A percentile compares a stretch with the other conserved stretches of the same genome.
These are phyloP conservation scores for Trichoderma breve DNA, from an alignment of 2,329 filamentous ascomycete genomes.

Conservation along the genomic window DNA sequence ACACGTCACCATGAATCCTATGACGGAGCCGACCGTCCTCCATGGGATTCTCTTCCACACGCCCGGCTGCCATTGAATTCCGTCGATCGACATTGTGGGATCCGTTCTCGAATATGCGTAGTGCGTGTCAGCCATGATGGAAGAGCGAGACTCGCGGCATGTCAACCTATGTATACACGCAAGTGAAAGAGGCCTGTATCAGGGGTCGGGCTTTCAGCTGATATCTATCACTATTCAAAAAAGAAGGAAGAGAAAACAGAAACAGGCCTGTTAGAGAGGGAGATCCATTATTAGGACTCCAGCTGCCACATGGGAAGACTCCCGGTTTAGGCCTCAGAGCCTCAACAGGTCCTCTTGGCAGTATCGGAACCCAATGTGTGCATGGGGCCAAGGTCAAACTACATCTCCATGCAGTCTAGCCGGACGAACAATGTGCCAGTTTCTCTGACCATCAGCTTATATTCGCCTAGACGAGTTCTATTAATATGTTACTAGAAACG, in stretches of 20 bases:
- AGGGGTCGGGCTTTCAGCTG: not conserved
- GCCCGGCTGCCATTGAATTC: constrained; percentile 13
- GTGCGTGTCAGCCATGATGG: not conserved
- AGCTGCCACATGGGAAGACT: not conserved
- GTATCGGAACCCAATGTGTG: not conserved
- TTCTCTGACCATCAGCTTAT: constrained; percentile 1
- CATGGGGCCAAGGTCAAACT: not conserved
- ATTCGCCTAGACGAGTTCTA: not conserved
- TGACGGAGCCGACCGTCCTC: not conserved
- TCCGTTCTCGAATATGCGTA: not conserved
- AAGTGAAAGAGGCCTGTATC: not conserved
- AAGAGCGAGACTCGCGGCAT: not conserved
- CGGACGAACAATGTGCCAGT: not conserved
- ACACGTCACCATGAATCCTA: not conserved
- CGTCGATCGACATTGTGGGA: not conserved
- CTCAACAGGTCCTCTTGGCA: not conserved
- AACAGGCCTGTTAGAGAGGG: not conserved
- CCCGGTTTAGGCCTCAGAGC: not conserved
- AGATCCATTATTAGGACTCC: not conserved
- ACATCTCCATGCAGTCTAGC: not conserved
- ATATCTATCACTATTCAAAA: not conserved
- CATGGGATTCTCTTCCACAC: constrained; percentile 10
- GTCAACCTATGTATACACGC: not conserved
- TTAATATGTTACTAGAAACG: not conserved
- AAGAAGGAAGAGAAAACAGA: not conserved